phyloP scores from a whole-genome alignment of 257 asterid genomes.

The Nicotiana attenuata region DNA sequence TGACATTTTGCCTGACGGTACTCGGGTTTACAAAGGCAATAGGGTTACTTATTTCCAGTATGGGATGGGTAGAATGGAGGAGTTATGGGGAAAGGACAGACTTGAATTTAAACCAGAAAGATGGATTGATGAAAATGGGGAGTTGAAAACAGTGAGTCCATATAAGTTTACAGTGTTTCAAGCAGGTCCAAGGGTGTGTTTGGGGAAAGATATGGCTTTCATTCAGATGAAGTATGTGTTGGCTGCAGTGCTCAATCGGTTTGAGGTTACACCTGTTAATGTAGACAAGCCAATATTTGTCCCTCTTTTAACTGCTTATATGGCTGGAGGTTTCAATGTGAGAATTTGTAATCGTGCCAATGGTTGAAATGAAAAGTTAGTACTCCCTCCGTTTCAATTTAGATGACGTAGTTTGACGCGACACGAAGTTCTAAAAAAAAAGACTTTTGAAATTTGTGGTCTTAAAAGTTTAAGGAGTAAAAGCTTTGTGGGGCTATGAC shows the following conservation, averaged over 20 bases:
- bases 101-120: conserved; percentile 16
- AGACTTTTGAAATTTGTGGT: no score
- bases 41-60: not conserved
- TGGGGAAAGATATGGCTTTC: conserved; percentile 19
- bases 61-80: conserved; percentile 21
- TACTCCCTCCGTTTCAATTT: no score
- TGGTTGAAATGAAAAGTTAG: not conserved
- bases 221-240: conserved; percentile 7
- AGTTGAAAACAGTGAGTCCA: not conserved
- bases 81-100: conserved; percentile 17
- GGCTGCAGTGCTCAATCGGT: not conserved
- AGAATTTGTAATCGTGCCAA: not conserved
- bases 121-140: conserved; percentile 10
- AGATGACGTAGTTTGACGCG: no score
- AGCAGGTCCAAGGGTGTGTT: conserved; percentile 18
- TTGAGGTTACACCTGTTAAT: not conserved
- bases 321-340: not conserved
- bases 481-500: no score
- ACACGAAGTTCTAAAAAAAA: no score
- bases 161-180: conserved; percentile 13
- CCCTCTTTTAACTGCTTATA: not conserved
- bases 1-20: conserved; percentile 12
- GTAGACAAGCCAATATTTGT: not conserved
- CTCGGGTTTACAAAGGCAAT: not conserved
- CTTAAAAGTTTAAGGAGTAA: no score